Percentiles rank a stretch among this genome's conserved stretches.
phyloP scores from a whole-genome alignment of 768 basidiomycete genomes.

The Lactarius psammicola region DNA sequence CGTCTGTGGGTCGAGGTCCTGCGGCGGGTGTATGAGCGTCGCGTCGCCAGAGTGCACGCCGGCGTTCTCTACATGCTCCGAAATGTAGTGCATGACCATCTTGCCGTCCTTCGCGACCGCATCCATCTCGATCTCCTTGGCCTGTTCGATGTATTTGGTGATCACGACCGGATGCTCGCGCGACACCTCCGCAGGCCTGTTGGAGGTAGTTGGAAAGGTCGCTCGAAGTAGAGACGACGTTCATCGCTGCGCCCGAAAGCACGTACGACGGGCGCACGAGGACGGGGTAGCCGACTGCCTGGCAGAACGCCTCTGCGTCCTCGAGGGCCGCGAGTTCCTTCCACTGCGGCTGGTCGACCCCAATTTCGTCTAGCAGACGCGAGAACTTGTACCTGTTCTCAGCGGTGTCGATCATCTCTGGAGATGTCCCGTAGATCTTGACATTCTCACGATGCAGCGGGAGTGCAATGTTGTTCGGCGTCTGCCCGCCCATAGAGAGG shows the following conservation, averaged over 20 bases:
- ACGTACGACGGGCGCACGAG: constrained; percentile 98
- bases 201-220: constrained; percentile 91
- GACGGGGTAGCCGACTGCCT: constrained; percentile 91
- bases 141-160: constrained; percentile 98
- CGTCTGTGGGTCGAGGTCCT: constrained; percentile 96
- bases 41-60: constrained; percentile 99
- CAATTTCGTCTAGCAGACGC: constrained; percentile 93
- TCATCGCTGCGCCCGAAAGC: constrained; percentile 99
- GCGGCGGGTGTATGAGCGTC: constrained; percentile 95
- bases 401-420: constrained; percentile 99
- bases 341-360: constrained; percentile 96
- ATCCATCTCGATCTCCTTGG: constrained; percentile 99
- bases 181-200: constrained; percentile 94
- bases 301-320: constrained; percentile 86
- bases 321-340: constrained; percentile 92
- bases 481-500: constrained; percentile 97
- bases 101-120: constrained; percentile 96
- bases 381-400: constrained; percentile 99
- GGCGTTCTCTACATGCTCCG: constrained; percentile 98
- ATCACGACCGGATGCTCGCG: constrained; percentile 97
- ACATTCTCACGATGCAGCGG: constrained; percentile 96
- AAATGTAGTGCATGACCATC: constrained; percentile 99
- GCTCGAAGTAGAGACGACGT: constrained; percentile 91
- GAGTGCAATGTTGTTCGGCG: constrained; percentile 97
- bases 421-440: constrained; percentile 97